Evolutionary conservation across 257 asterid species (phyloP).

Genomic region (Salvia splendens): DNA sequence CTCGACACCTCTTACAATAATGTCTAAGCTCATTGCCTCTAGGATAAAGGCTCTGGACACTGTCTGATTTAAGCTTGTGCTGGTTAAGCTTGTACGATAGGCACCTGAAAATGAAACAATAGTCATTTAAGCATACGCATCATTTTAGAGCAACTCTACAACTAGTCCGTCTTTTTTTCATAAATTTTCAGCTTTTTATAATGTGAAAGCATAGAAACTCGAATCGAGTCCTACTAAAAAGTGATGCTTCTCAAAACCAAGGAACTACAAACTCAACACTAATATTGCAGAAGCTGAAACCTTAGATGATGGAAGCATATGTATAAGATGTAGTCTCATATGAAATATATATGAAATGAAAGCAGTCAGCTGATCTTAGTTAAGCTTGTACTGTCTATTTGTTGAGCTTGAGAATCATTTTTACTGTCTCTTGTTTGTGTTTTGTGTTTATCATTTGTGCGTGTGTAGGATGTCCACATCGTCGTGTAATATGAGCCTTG

Average conservation of each 20-base stretch:
- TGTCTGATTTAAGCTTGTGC: too few species aligned
- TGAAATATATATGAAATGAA: neutral
- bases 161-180: neutral
- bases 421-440: too few species aligned
- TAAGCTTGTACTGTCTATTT: too few species aligned
- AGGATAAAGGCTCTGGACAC: too few species aligned
- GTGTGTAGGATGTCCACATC: too few species aligned
- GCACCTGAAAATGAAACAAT: constrained; percentile 59
- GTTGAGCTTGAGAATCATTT: too few species aligned
- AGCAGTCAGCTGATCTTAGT: neutral
- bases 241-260: neutral
- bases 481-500: too few species aligned
- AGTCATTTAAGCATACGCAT: too few species aligned
- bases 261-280: neutral
- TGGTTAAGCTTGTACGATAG: too few species aligned
- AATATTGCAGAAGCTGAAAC: neutral
- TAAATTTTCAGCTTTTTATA: neutral
- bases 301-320: neutral
- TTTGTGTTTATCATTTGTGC: too few species aligned
- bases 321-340: neutral
- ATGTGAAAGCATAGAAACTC: neutral
- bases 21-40: too few species aligned
- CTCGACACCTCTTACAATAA: too few species aligned
- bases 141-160: neutral
- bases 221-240: neutral